Evolutionary conservation across 352 stramenopile genomes (phyloP), one percentile per base, ranked within the genome.

Genomic region (Plasmopara muralis): DNA sequence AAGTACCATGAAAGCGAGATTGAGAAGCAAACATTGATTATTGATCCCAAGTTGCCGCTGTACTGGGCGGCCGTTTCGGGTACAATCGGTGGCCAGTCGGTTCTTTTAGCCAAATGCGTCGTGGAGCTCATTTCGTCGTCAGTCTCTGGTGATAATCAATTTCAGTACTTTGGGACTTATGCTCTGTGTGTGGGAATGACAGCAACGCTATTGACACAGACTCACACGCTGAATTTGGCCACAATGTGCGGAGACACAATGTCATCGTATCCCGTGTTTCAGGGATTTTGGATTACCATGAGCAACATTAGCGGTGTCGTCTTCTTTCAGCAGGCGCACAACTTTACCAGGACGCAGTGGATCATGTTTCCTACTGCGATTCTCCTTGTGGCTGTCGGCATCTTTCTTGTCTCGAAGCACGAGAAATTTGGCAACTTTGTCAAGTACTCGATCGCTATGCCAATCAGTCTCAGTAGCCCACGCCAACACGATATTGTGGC

Each of bases 361-460:
- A 75, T 85, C 55, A 84, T 91, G 57, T 94, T 92, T 65, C 81
- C 81, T 5, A 60, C 55, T 33, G 83, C 83, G 9, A 81, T 94
- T 42, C 35, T 69, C 10, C 61, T 88, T n/a, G 83, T 91, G 50
- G 59, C 87, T 16, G 34, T 83, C 7, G 83, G 83, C 20, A 91
- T 93, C 47, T 85, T 64, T 53, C 66, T 93, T 4, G 70, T 93
- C 28, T 85, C 83, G 18, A 93, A 93, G 64, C 83, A 93, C 59
- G 70, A 93, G 63, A 93, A 93, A 64, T 91, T 91, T 43, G 83
- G 83, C 55, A 91, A 90, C 64, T 74, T 77, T 54, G 72, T 93
- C 67, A 93, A 93, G 70, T 93, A 93, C 68, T 87, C 78, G 40
- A 77, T 93, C 56, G 83, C 83, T 7, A 90, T 93, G 83, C 83